A percentile compares a stretch with the other conserved stretches of the same genome.
These are phyloP conservation scores for Fomitopsis serialis DNA, from an alignment of 768 basidiomycete genomes.

Conservation along the genomic window DNA sequence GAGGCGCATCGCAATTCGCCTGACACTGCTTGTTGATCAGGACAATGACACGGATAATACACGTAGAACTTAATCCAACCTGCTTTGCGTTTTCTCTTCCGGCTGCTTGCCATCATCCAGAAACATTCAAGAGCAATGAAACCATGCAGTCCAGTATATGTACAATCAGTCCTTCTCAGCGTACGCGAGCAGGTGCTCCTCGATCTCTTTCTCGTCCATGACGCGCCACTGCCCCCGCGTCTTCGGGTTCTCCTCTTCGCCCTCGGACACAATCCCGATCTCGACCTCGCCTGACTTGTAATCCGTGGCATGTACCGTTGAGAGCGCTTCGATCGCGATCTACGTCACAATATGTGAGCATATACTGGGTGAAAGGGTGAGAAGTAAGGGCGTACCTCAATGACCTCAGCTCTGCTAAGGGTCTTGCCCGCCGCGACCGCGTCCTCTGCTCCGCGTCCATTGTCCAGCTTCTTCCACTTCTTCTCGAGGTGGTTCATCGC, in stretches of 20 bases:
- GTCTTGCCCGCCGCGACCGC: constrained; percentile 69
- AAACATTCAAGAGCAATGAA: constrained; percentile 5
- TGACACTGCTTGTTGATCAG: neutral
- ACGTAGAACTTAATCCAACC: neutral
- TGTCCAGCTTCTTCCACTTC: constrained; percentile 94
- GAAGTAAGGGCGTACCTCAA: constrained; percentile 77
- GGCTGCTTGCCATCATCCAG: neutral
- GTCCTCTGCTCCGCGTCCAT: constrained; percentile 74
- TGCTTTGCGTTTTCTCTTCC: neutral
- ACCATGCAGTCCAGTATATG: constrained; percentile 5
- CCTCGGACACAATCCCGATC: constrained; percentile 84
- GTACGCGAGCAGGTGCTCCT: constrained; percentile 75
- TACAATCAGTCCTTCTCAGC: constrained; percentile 79
- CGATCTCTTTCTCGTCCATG: constrained; percentile 72
- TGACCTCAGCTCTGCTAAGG: constrained; percentile 71
- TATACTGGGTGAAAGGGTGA: too few relatives aligned
- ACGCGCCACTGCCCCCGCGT: constrained; percentile 75
- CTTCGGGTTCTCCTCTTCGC: constrained; percentile 68
- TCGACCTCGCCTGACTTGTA: constrained; percentile 96
- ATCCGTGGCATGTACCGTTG: constrained; percentile 90
- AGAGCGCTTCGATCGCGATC: constrained; percentile 94
- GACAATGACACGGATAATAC: neutral
- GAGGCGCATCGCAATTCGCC: constrained; percentile 54
- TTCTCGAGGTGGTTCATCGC: constrained; percentile 98
- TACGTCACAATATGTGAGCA: constrained; percentile 23